phyloP scores from a whole-genome alignment of 306 rosid genomes.

The Glycine soja region DNA sequence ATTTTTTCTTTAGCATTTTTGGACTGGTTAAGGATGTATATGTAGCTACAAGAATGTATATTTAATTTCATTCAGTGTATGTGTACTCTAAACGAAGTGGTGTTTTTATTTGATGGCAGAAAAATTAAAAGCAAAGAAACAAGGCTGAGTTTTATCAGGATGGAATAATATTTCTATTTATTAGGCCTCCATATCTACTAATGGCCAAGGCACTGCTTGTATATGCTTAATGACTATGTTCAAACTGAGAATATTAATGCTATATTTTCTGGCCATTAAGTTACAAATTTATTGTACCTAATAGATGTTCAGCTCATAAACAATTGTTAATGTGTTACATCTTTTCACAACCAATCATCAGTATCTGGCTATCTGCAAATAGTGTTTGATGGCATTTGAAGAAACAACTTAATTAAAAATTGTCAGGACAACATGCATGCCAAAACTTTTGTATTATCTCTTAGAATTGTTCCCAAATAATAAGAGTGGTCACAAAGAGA shows the following conservation, averaged over 20 bases:
- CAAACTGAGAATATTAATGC: slow-evolving; percentile 27
- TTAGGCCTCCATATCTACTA: slow-evolving; percentile 1
- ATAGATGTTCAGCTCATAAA: slow-evolving; percentile 5
- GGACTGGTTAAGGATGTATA: background rate
- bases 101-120: background rate
- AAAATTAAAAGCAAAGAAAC: slow-evolving; percentile 7
- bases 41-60: background rate
- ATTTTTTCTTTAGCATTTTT: slow-evolving; percentile 1
- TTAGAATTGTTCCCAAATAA: slow-evolving; percentile 13
- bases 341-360: background rate
- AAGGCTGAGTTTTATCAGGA: background rate
- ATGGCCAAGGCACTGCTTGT: background rate
- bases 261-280: background rate
- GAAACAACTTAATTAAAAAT: slow-evolving; percentile 8
- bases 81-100: slow-evolving; percentile 2
- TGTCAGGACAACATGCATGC: slow-evolving; percentile 34
- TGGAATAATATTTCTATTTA: slow-evolving; percentile 2
- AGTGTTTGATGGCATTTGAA: slow-evolving; percentile 25
- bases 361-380: background rate
- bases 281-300: slow-evolving; percentile 25
- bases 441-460: slow-evolving; percentile 10
- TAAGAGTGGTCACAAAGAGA: slow-evolving; percentile 33
- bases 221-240: slow-evolving; percentile 18
- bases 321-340: slow-evolving; percentile 4
- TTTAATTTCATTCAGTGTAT: background rate